Conservation (phyloP, 768 basidiomycete species). For the Hygrocybe punicea region DNA sequence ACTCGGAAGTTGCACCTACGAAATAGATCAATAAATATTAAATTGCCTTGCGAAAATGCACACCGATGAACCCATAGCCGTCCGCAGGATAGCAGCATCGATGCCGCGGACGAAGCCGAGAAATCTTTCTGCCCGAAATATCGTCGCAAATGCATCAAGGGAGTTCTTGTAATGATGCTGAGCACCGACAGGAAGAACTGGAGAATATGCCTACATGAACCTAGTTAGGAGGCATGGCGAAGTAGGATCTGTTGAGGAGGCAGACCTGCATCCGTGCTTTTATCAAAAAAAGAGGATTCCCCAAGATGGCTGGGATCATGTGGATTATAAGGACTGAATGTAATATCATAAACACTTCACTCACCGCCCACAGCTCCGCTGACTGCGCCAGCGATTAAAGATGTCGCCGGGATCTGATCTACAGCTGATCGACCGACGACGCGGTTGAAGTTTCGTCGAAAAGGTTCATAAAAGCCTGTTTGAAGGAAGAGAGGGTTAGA, state of each 20-base stretch:
- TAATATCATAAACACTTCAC: constrained; percentile 2
- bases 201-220: constrained; percentile 77
- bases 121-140: constrained; percentile 72
- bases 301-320: constrained; percentile 54
- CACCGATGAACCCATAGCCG: constrained; percentile 91
- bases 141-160: constrained; percentile 74
- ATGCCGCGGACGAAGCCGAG: constrained; percentile 86
- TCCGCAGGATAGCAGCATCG: constrained; percentile 89
- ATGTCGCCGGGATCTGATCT: constrained; percentile 71
- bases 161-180: constrained; percentile 90
- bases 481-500: neutral
- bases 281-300: constrained; percentile 90
- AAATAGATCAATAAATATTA: neutral
- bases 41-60: constrained; percentile 11
- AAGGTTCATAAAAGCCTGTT: constrained; percentile 94
- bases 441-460: constrained; percentile 68
- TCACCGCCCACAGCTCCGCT: constrained; percentile 90
- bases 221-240: neutral
- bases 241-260: constrained; percentile 2
- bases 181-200: constrained; percentile 87
- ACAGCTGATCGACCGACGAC: constrained; percentile 59
- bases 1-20: constrained; percentile 86
- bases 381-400: constrained; percentile 79
- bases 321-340: constrained; percentile 3
- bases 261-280: constrained; percentile 95